Conservation (phyloP, 305 asterid species). For the Fraxinus dipetala region DNA sequence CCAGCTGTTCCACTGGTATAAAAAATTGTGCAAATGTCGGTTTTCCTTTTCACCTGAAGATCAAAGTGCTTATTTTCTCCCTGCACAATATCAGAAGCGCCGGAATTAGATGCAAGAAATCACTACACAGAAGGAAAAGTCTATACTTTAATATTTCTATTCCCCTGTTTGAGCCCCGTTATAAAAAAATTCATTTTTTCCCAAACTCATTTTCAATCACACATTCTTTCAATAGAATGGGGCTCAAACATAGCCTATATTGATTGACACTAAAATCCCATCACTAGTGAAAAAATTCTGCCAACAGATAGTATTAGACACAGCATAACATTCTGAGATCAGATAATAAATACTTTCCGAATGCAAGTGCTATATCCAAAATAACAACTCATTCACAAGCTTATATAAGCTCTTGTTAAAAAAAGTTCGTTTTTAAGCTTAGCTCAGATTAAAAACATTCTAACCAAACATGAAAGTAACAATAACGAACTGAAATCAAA, state of each 20-base stretch:
- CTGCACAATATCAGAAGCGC: constrained; percentile 17
- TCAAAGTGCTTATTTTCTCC: constrained; percentile 36
- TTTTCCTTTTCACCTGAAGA: constrained; percentile 40
- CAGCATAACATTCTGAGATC: not conserved
- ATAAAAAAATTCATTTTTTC: no score
- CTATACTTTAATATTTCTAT: not conserved
- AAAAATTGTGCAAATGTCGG: constrained; percentile 46
- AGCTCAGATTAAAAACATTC: not conserved
- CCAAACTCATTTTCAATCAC: no score
- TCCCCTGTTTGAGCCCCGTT: not conserved
- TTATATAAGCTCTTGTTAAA: not conserved
- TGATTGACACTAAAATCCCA: not conserved
- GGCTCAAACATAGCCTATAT: not conserved
- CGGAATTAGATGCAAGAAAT: constrained; percentile 10
- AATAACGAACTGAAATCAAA: not conserved
- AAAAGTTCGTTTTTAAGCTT: not conserved
- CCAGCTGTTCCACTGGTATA: constrained; percentile 52
- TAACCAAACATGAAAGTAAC: not conserved
- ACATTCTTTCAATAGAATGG: not conserved
- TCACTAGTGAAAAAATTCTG: not conserved
- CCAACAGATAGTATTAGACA: not conserved
- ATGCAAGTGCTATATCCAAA: not conserved
- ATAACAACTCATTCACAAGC: not conserved
- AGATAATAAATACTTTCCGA: not conserved
- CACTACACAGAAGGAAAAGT: not conserved